These are phyloP conservation scores for Solanum aculeatissimum DNA, from an alignment of 305 asterid genomes.

Conservation along the genomic window DNA sequence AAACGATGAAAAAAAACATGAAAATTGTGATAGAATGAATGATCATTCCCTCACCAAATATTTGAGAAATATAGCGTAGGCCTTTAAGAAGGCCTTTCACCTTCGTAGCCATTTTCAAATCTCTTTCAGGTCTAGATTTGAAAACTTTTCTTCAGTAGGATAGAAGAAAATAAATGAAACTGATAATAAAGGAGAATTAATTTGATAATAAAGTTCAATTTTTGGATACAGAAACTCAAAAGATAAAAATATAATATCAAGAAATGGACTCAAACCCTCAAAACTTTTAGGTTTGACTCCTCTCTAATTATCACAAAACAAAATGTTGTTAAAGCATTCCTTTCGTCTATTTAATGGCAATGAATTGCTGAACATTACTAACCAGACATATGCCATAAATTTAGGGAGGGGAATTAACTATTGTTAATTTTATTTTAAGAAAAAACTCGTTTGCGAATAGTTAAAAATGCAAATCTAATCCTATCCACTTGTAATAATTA, in stretches of 20 bases:
- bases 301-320: background rate
- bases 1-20: background rate
- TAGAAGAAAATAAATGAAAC: background rate
- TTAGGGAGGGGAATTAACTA: constrained; percentile 6
- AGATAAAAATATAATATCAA: background rate
- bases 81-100: constrained; percentile 84
- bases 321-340: constrained; percentile 24
- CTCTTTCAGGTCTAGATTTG: background rate
- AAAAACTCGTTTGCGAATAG: background rate
- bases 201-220: background rate
- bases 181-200: constrained; percentile 9
- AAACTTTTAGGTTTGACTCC: background rate
- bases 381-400: constrained; percentile 1
- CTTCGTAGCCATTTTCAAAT: constrained; percentile 32
- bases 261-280: constrained; percentile 7
- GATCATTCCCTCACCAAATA: constrained; percentile 44
- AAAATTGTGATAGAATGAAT: background rate
- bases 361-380: background rate
- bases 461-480: background rate
- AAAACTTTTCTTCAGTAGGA: constrained; percentile 1
- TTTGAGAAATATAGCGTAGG: constrained; percentile 71
- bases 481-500: background rate
- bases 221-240: background rate
- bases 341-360: constrained; percentile 23
- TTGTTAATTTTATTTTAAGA: background rate